Evolutionary conservation across 306 rosid genomes (phyloP).

Genomic region (Castanospermum australe): DNA sequence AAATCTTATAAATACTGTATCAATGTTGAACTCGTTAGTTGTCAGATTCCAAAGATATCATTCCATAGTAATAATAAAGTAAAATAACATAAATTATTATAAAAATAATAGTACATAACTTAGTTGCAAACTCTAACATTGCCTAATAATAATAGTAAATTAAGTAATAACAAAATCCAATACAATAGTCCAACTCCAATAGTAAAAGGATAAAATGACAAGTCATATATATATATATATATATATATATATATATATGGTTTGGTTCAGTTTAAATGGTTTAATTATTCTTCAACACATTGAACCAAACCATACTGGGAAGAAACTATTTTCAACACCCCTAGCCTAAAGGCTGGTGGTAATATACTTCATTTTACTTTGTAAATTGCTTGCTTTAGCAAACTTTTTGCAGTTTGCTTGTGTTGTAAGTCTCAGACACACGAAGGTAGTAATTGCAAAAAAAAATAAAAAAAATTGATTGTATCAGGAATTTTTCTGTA

Average conservation of each 20-base stretch:
- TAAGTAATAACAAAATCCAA: not conserved
- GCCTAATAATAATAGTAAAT: not conserved
- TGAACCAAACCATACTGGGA: not conserved
- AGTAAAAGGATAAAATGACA: not conserved
- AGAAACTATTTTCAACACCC: not conserved
- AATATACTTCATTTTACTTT: too few species aligned
- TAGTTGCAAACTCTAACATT: not conserved
- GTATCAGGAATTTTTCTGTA: not conserved
- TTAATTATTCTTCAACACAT: not conserved
- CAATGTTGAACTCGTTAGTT: slow-evolving; percentile 1
- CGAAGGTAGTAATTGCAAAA: not conserved
- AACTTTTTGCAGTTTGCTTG: not conserved
- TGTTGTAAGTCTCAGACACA: not conserved
- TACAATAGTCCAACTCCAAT: not conserved
- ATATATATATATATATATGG: not conserved
- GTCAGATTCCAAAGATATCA: not conserved
- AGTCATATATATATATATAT: not conserved
- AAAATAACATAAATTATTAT: not conserved
- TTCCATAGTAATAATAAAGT: not conserved
- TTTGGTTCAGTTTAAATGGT: not conserved
- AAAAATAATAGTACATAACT: not conserved
- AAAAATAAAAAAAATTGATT: not conserved
- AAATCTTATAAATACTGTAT: not conserved
- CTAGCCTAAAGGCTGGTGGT: not conserved
- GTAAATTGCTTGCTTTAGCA: slow-evolving; percentile 5